Percentiles rank a stretch among this genome's conserved stretches.
phyloP scores from a whole-genome alignment of 345 rosid species.

The Stellera chamaejasme region DNA sequence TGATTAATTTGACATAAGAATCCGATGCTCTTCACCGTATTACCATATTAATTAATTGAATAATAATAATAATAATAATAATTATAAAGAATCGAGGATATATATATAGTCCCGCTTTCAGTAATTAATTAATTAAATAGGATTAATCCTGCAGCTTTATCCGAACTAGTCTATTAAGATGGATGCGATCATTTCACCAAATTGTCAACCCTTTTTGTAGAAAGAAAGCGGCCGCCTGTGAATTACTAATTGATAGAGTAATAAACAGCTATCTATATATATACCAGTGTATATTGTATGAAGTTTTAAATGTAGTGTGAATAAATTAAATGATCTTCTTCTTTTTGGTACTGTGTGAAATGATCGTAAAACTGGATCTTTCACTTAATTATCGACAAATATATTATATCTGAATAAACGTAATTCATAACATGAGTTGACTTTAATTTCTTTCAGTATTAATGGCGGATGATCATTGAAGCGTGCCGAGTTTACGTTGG shows the following conservation, averaged over 20 bases:
- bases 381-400: neutral
- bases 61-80: neutral
- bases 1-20: neutral
- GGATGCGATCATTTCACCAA: neutral
- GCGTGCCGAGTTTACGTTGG: too few species aligned
- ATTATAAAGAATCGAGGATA: too few species aligned
- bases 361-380: neutral
- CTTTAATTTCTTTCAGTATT: too few species aligned
- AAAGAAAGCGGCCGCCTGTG: neutral
- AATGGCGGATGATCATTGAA: too few species aligned
- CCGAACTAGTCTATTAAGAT: too few species aligned
- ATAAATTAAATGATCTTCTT: too few species aligned
- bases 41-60: neutral
- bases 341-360: too few species aligned
- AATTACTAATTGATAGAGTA: neutral
- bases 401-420: too few species aligned
- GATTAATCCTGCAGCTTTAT: too few species aligned
- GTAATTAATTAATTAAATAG: neutral
- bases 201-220: constrained; percentile 18
- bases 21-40: constrained; percentile 7
- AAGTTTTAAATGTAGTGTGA: too few species aligned
- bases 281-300: neutral
- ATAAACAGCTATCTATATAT: neutral
- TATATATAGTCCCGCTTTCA: too few species aligned
- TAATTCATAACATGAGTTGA: too few species aligned